Evolutionary conservation across 352 stramenopile species (phyloP).

Genomic region (Blastocystis sp.): DNA sequence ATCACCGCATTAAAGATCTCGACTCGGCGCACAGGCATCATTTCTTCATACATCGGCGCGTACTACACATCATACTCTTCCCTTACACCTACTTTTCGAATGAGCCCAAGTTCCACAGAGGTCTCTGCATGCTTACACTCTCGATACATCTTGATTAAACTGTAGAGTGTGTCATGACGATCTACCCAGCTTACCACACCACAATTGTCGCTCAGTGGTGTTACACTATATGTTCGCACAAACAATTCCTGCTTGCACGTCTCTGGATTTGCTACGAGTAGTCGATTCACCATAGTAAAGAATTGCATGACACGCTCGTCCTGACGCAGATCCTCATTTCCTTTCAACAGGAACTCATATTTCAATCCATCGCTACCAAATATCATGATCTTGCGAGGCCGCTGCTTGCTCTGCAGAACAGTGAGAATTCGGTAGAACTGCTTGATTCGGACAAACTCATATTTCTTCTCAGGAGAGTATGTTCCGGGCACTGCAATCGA

Average conservation of each 20-base stretch:
- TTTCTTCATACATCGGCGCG: conserved; percentile 86
- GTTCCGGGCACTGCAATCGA: conserved; percentile 91
- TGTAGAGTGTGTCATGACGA: conserved; percentile 94
- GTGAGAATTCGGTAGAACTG: conserved; percentile 84
- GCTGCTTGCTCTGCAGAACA: conserved; percentile 95
- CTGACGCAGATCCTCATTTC: conserved; percentile 96
- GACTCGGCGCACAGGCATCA: conserved; percentile 94
- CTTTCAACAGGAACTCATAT: conserved; percentile 98
- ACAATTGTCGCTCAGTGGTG: conserved; percentile 92
- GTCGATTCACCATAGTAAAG: conserved; percentile 97
- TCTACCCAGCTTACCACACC: conserved; percentile 95
- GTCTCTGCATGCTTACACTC: conserved; percentile 68
- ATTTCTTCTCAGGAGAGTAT: conserved; percentile 68
- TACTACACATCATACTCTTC: conserved; percentile 8
- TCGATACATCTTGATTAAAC: conserved; percentile 87
- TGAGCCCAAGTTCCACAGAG: conserved; percentile 13
- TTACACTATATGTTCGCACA: conserved; percentile 91
- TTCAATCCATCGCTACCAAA: conserved; percentile 88
- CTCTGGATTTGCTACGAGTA: conserved; percentile 88
- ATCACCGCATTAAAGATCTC: conserved; percentile 87
- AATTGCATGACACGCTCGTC: conserved; percentile 98
- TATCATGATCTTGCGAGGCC: conserved; percentile 91
- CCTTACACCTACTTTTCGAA: not conserved
- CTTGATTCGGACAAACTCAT: conserved; percentile 72
- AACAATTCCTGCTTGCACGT: conserved; percentile 92